Evolutionary conservation across 176 grass and related monocot species (phyloP).

Genomic region (Hsuehochloa calcarea): DNA sequence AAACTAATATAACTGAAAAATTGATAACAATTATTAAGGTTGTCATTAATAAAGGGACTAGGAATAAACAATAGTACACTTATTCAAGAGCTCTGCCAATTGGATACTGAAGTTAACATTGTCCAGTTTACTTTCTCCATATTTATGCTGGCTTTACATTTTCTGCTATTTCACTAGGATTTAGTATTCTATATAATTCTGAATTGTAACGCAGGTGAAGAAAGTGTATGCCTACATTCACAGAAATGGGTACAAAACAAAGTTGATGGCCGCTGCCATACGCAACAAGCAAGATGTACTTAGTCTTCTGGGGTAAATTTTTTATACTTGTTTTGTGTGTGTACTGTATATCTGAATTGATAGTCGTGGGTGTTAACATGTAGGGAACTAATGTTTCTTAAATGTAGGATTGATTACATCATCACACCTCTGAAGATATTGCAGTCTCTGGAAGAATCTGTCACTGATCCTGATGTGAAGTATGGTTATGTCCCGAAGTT

Average conservation of each 20-base stretch:
- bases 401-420: constrained; percentile 88
- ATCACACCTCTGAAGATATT: constrained; percentile 87
- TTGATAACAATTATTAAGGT: neutral
- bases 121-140: neutral
- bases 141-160: neutral
- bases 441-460: constrained; percentile 83
- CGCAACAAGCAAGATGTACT: constrained; percentile 93
- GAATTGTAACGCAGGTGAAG: constrained; percentile 54
- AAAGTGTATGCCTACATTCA: constrained; percentile 96
- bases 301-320: constrained; percentile 81
- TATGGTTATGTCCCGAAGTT: constrained; percentile 74
- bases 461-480: constrained; percentile 63
- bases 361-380: neutral
- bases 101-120: neutral
- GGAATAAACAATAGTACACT: neutral
- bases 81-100: neutral
- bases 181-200: constrained; percentile 9
- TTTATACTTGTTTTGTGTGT: neutral
- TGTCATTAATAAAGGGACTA: neutral
- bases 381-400: constrained; percentile 7
- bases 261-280: constrained; percentile 91
- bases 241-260: constrained; percentile 76
- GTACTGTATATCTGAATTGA: neutral
- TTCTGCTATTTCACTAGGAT: constrained; percentile 7
- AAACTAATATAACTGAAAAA: neutral